Evolutionary conservation across 495 filamentous ascomycete genomes (phyloP), one percentile per base, ranked within the genome.

Genomic region (Penicillium paradoxum): DNA sequence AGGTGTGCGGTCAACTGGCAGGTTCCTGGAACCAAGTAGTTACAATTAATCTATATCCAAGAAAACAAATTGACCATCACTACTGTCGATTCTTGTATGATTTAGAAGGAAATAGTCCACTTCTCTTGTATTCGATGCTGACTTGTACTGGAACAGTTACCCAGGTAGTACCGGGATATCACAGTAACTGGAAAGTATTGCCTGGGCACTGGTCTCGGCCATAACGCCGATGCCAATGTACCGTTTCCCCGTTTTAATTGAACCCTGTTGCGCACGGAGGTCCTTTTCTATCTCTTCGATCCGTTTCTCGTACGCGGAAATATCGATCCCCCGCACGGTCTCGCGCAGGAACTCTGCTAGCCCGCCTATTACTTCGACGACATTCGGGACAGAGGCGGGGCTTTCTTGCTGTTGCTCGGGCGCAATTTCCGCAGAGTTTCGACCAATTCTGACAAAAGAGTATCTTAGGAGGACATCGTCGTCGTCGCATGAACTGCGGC

Each of bases 281-380:
- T 39, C 34, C 34, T 13, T 30, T n/a, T 40, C 46, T 18, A 19
- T 34, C 22, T 18, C 55, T 47, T 51, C 54, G 40, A 51, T 2
- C 25, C 43, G 33, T 50, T 39, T 56, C 29, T 56, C 47, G 21
- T 22, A 56, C 29, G 15, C 45, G 30, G 47, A 6, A 38, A 73
- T 41, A 57, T 79, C 56, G 6, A 32, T 51, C 11, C 14, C 54
- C 29, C 33, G 33, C 42, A 22, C 41, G 15, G 47, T 56, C 19
- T 45, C 41, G 22, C 47, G 41, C 42, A 56, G 41, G 32, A 56
- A 56, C 1, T 51, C 40, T 7, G 22, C 51, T 15, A 56, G 47
- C 55, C 44, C 55, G 38, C 55, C 55, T 4, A 58, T 50, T 27
- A 53, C 38, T 38, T 58, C 44, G 14, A 54, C 34, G 2, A 32